Percentiles rank a stretch among this genome's conserved stretches.
Conservation (phyloP, 768 basidiomycete genomes). For the Rhodotorula kratochvilovae region DNA sequence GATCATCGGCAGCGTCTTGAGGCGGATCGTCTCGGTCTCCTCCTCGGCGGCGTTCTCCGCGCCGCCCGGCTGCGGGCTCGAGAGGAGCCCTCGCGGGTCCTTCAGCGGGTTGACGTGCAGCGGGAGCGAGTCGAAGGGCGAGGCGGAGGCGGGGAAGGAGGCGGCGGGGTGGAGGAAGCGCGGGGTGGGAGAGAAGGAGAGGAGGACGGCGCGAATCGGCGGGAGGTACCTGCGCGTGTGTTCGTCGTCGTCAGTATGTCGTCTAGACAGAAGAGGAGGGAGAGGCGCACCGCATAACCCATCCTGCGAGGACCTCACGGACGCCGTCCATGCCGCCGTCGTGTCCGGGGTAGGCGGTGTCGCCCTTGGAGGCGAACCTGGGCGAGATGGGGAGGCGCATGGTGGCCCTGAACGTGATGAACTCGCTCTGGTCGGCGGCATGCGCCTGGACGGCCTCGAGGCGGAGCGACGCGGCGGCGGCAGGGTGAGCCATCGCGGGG, state of each 20-base stretch:
- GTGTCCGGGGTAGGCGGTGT: conserved; percentile 38
- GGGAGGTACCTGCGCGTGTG: conserved; percentile 48
- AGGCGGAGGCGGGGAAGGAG: conserved; percentile 12
- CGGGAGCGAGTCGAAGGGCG: conserved; percentile 16
- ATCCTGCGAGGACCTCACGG: conserved; percentile 49
- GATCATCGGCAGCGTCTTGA: conserved; percentile 43
- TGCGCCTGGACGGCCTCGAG: conserved; percentile 3
- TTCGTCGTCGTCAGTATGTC: not conserved
- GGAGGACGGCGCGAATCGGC: conserved; percentile 49
- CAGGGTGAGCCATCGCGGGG: not conserved
- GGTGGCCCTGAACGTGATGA: conserved; percentile 38
- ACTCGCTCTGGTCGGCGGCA: conserved; percentile 18
- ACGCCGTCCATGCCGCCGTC: conserved; percentile 49
- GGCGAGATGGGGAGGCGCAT: conserved; percentile 42
- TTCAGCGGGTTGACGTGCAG: not conserved
- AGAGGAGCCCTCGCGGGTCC: not conserved
- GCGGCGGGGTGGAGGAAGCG: conserved; percentile 38
- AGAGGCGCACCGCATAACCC: conserved; percentile 49
- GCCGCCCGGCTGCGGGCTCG: not conserved
- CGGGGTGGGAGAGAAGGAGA: conserved; percentile 48
- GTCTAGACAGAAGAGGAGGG: not conserved
- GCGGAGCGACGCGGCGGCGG: conserved; percentile 5
- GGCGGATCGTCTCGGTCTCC: conserved; percentile 5
- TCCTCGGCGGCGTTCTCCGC: conserved; percentile 2
- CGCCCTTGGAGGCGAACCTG: conserved; percentile 14